Percentiles rank a stretch among this genome's conserved stretches.
Conservation (phyloP, 306 rosid species). For the Glycine tomentella region DNA sequence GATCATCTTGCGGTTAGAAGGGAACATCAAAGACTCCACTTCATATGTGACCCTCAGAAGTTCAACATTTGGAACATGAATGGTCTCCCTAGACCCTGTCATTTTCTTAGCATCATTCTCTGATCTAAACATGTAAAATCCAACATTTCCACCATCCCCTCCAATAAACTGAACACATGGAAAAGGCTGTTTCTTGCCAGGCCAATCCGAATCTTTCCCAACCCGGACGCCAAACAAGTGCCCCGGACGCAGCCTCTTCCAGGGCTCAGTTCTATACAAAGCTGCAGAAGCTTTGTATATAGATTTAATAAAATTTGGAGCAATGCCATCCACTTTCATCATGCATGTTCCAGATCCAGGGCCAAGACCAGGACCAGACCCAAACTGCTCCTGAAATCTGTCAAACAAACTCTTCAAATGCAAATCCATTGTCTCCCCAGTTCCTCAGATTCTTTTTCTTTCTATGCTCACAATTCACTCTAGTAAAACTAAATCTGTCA, state of each 20-base stretch:
- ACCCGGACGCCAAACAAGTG: constrained; percentile 68
- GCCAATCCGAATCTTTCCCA: constrained; percentile 75
- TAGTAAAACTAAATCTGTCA: constrained; percentile 34
- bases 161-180: constrained; percentile 73
- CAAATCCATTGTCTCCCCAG: constrained; percentile 59
- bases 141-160: constrained; percentile 78
- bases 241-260: constrained; percentile 70
- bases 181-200: constrained; percentile 68
- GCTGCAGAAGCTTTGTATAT: constrained; percentile 74
- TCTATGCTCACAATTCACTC: constrained; percentile 4
- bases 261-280: constrained; percentile 63
- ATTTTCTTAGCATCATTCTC: constrained; percentile 70
- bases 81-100: constrained; percentile 74
- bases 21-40: constrained; percentile 66
- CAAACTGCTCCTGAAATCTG: constrained; percentile 77
- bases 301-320: constrained; percentile 63
- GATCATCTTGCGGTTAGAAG: constrained; percentile 67
- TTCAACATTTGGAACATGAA: constrained; percentile 64
- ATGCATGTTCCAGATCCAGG: constrained; percentile 81
- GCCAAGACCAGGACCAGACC: constrained; percentile 76
- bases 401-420: constrained; percentile 73
- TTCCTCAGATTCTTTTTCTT: constrained; percentile 35
- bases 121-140: constrained; percentile 67
- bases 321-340: constrained; percentile 69
- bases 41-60: constrained; percentile 72